Evolutionary conservation across 768 basidiomycete species (phyloP).

Genomic region (Suillus cothurnatus): DNA sequence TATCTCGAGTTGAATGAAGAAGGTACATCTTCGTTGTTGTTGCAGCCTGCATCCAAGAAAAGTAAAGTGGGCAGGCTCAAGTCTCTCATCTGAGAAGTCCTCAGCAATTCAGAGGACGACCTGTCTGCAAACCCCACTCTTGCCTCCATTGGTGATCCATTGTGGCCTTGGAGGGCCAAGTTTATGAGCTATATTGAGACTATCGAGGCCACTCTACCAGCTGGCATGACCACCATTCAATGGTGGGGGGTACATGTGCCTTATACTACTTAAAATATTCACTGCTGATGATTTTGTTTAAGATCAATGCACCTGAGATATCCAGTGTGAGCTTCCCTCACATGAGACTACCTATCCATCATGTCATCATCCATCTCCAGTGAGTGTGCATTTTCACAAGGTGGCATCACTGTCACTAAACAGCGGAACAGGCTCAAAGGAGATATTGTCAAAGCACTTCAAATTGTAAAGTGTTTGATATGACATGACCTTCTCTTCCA

Average conservation of each 20-base stretch:
- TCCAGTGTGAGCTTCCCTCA: no score
- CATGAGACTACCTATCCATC: no score
- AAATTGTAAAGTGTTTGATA: slow-evolving; percentile 28
- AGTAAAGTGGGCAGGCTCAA: not conserved
- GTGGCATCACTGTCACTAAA: no score
- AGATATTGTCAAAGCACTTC: no score
- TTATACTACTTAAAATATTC: not conserved
- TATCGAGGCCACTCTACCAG: not conserved
- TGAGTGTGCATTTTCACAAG: no score
- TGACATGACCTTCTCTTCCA: slow-evolving; percentile 26
- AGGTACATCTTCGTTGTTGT: not conserved
- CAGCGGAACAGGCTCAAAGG: no score
- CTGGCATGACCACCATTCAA: not conserved
- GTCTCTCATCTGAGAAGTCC: not conserved
- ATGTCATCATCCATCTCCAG: no score
- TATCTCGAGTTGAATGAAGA: slow-evolving; percentile 5
- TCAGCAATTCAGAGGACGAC: not conserved
- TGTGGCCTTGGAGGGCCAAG: not conserved
- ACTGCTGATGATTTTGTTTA: not conserved
- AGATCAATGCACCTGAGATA: no score
- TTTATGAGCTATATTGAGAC: not conserved
- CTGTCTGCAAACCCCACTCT: not conserved
- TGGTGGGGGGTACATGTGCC: slow-evolving; percentile 25
- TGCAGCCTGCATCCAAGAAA: not conserved
- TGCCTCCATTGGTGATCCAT: not conserved